These are phyloP conservation scores for Lepidium didymum DNA, from an alignment of 345 rosid genomes.

Conservation along the genomic window DNA sequence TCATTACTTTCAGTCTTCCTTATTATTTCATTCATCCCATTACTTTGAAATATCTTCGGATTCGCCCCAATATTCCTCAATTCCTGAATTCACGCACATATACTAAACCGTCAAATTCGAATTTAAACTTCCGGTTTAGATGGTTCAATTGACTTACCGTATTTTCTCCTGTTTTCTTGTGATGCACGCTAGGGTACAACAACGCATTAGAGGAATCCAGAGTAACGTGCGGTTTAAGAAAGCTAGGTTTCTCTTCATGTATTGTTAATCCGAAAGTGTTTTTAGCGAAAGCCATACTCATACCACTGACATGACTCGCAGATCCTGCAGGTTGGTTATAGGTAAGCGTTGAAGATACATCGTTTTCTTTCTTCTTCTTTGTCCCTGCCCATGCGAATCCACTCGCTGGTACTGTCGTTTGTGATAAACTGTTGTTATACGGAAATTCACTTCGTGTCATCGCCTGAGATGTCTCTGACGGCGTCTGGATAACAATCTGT, in stretches of 20 bases:
- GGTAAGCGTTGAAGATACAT: constrained; percentile 39
- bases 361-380: constrained; percentile 40
- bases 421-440: constrained; percentile 33
- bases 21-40: constrained; percentile 34
- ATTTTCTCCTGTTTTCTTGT: constrained; percentile 8
- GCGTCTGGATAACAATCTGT: constrained; percentile 28
- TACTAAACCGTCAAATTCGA: not conserved
- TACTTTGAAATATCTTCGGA: constrained; percentile 22
- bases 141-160: not conserved
- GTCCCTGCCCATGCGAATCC: constrained; percentile 51
- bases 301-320: constrained; percentile 41
- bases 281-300: constrained; percentile 43
- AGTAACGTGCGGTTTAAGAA: constrained; percentile 30
- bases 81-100: not conserved
- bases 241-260: constrained; percentile 25
- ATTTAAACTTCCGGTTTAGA: not conserved
- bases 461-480: constrained; percentile 34
- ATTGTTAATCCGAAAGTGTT: constrained; percentile 27
- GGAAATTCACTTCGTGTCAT: constrained; percentile 32
- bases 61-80: constrained; percentile 19
- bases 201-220: constrained; percentile 15
- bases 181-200: constrained; percentile 15
- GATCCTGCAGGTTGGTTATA: constrained; percentile 34
- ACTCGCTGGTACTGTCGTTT: constrained; percentile 37
- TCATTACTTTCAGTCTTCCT: constrained; percentile 26